Conservation (phyloP, 2,329 filamentous ascomycete species). For the Microcyclospora tardicrescens region DNA sequence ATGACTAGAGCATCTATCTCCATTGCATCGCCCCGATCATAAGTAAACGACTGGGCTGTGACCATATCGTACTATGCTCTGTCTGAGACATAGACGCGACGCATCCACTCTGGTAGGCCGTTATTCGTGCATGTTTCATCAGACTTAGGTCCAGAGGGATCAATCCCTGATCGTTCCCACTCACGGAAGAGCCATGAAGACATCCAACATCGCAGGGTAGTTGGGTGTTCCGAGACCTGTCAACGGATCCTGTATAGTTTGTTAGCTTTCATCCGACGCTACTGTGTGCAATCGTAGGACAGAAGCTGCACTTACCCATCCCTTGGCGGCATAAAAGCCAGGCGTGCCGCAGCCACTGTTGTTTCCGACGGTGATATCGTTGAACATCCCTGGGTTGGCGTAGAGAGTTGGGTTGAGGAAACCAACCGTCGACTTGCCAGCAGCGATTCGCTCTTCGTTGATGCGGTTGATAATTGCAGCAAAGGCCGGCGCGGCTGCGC, state of each 20-base stretch:
- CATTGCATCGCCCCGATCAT: too few relatives aligned
- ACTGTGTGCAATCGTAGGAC: too few relatives aligned
- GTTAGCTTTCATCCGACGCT: too few relatives aligned
- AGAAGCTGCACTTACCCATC: conserved; percentile 16
- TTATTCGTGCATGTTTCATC: too few relatives aligned
- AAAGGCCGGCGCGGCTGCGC: conserved; percentile 11
- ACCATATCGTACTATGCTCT: too few relatives aligned
- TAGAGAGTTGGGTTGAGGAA: conserved; percentile 28
- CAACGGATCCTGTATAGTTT: conserved; percentile 11
- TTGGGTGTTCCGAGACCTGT: conserved; percentile 14
- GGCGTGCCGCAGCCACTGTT: conserved; percentile 22
- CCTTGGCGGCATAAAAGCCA: conserved; percentile 12
- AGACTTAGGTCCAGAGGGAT: too few relatives aligned
- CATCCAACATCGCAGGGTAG: conserved; percentile 1
- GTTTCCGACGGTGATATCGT: conserved; percentile 25
- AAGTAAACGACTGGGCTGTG: too few relatives aligned
- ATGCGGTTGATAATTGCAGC: conserved; percentile 14
- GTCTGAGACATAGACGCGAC: too few relatives aligned
- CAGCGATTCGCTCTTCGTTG: conserved; percentile 9
- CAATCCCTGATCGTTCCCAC: too few relatives aligned
- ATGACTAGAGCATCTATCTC: too few relatives aligned
- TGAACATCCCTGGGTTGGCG: conserved; percentile 24
- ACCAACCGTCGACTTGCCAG: conserved; percentile 12
- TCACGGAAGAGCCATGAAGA: neutral
- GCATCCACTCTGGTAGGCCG: too few relatives aligned